Conservation (phyloP, 2,329 filamentous ascomycete genomes). For the Neurospora crassa region DNA sequence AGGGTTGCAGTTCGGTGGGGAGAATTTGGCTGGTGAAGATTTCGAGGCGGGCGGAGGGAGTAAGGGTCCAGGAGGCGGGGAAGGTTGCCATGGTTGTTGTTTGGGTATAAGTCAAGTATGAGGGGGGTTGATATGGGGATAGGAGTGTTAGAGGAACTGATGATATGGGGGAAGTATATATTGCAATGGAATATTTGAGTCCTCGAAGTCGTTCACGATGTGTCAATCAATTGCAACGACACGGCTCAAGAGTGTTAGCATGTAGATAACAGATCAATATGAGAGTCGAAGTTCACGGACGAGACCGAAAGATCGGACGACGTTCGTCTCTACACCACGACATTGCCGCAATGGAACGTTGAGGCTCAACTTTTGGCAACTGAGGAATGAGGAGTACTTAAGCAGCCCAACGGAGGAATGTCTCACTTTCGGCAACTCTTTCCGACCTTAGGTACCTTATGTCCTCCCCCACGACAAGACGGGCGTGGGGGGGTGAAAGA, state of each 20-base stretch:
- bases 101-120: constrained; percentile 14
- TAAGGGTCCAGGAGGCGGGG: constrained; percentile 12
- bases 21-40: constrained; percentile 18
- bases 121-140: constrained; percentile 11
- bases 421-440: background rate
- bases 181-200: background rate
- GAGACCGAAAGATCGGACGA: background rate
- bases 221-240: background rate
- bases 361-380: background rate
- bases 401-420: background rate
- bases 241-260: background rate
- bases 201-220: background rate
- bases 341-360: background rate
- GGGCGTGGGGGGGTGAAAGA: background rate
- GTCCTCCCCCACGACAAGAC: background rate
- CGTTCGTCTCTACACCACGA: background rate
- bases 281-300: background rate
- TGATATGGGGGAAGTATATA: background rate
- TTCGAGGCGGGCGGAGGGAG: constrained; percentile 1
- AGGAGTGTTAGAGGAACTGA: background rate
- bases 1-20: constrained; percentile 23
- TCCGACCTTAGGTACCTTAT: background rate
- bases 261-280: background rate
- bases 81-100: background rate
- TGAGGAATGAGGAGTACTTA: background rate